Conservation (phyloP, 2,329 filamentous ascomycete genomes). For the Pseudopyricularia javanii region DNA sequence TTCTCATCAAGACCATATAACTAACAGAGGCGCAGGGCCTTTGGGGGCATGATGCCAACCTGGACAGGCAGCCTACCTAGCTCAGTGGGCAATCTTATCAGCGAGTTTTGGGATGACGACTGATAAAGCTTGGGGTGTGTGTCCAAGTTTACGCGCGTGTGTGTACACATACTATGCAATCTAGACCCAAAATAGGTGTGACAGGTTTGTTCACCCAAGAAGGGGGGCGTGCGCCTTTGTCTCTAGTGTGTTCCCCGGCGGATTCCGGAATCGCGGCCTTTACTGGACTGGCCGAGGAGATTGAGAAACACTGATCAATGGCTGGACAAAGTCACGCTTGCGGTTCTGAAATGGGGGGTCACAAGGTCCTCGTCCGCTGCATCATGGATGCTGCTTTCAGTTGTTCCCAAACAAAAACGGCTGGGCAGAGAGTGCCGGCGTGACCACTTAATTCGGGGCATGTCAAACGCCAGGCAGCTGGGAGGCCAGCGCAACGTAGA, state of each 20-base stretch:
- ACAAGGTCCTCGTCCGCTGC: neutral
- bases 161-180: neutral
- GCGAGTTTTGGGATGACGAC: slow-evolving; percentile 7
- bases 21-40: neutral
- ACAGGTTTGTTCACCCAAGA: neutral
- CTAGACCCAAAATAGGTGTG: neutral
- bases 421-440: neutral
- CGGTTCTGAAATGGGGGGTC: neutral
- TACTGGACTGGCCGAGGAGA: neutral
- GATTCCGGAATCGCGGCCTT: neutral
- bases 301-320: no score
- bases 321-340: neutral
- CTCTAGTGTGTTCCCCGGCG: neutral
- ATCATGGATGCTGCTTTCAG: neutral
- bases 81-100: neutral
- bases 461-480: no score
- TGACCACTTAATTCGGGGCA: no score
- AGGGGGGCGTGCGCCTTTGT: neutral
- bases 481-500: no score
- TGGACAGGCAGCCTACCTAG: neutral
- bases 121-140: slow-evolving; percentile 10
- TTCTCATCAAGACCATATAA: slow-evolving; percentile 1
- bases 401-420: neutral
- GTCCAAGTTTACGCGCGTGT: neutral
- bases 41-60: slow-evolving; percentile 3